phyloP scores from a whole-genome alignment of 345 rosid genomes.

The Psidium friedrichsthalianum region DNA sequence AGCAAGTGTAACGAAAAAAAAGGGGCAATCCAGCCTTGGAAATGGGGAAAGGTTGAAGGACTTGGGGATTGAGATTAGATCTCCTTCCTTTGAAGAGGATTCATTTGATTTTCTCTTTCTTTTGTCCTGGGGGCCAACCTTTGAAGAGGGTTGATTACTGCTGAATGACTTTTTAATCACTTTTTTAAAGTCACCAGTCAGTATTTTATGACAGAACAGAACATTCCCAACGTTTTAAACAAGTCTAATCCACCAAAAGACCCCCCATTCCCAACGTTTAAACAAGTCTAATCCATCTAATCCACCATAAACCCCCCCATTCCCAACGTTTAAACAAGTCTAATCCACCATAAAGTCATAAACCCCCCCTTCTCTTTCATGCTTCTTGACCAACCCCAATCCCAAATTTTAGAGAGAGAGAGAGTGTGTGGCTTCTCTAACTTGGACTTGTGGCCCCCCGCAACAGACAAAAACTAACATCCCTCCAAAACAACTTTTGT shows the following conservation, averaged over 20 bases:
- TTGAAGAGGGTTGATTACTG: neutral
- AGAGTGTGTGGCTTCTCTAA: neutral
- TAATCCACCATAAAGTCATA: too few species aligned
- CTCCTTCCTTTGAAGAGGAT: neutral
- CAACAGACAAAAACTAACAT: neutral
- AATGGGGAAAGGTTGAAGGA: constrained; percentile 38
- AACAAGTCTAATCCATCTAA: too few species aligned
- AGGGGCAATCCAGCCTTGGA: constrained; percentile 24
- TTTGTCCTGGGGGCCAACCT: neutral
- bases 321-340: too few species aligned
- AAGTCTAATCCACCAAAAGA: neutral
- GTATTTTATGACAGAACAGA: neutral
- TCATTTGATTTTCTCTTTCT: neutral
- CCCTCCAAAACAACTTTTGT: neutral
- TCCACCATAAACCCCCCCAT: too few species aligned
- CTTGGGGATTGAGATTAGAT: constrained; percentile 18
- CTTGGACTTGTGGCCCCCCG: neutral
- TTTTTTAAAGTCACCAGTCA: neutral
- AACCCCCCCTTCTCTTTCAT: neutral
- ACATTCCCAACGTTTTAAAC: neutral
- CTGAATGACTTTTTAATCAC: constrained; percentile 1
- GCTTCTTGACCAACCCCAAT: neutral
- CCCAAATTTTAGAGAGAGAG: neutral
- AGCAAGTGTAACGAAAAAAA: constrained; percentile 5
- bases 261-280: neutral